These are phyloP conservation scores for Panicum miliaceum DNA, from an alignment of 176 grass and related monocot species.

Conservation along the genomic window DNA sequence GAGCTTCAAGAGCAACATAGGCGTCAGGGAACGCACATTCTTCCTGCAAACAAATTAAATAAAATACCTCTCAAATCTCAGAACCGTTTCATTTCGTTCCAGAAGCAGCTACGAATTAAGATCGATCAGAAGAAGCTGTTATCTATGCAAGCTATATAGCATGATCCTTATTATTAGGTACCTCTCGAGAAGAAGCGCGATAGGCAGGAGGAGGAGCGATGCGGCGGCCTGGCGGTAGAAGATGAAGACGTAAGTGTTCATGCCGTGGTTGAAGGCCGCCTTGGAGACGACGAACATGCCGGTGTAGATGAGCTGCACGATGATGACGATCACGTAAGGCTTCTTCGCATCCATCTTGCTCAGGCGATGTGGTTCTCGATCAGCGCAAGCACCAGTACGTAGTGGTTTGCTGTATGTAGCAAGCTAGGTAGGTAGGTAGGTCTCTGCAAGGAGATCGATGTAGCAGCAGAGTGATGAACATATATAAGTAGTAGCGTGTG, in stretches of 20 bases:
- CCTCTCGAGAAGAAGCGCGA: slow-evolving; percentile 45
- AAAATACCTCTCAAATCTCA: background rate
- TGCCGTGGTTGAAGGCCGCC: slow-evolving; percentile 58
- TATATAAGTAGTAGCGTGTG: background rate
- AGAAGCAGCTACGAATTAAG: background rate
- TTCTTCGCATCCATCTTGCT: background rate
- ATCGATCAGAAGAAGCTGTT: background rate
- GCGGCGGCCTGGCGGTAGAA: slow-evolving; percentile 73
- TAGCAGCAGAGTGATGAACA: background rate
- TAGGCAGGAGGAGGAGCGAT: slow-evolving; percentile 48
- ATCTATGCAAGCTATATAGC: no score
- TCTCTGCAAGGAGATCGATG: background rate
- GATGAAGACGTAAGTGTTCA: slow-evolving; percentile 79
- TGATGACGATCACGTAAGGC: slow-evolving; percentile 39
- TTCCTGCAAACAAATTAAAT: slow-evolving; percentile 34
- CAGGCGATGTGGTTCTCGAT: background rate
- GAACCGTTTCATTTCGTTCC: background rate
- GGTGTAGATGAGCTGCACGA: slow-evolving; percentile 64
- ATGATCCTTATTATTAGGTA: background rate
- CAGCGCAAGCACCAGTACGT: no score
- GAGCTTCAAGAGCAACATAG: slow-evolving; percentile 54
- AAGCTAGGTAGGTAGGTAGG: background rate
- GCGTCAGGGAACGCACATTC: slow-evolving; percentile 36
- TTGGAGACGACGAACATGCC: slow-evolving; percentile 68
- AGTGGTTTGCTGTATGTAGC: no score